Percentiles rank a stretch among this genome's conserved stretches.
Conservation (phyloP, 306 rosid species). For the Oemleria cerasiformis region DNA sequence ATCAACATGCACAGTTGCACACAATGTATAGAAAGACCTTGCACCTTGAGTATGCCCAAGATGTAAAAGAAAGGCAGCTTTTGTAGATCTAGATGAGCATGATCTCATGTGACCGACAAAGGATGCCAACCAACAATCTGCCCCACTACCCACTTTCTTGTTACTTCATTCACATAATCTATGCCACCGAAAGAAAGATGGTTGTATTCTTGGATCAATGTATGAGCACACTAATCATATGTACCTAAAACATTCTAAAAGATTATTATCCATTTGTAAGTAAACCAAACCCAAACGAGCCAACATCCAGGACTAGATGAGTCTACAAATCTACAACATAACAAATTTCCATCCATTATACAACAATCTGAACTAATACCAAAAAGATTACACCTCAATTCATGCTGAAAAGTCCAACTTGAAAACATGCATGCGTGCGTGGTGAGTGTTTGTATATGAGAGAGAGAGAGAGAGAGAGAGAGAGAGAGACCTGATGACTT, state of each 20-base stretch:
- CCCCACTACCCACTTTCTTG: neutral
- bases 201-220: neutral
- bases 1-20: no score
- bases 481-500: constrained; percentile 58
- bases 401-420: neutral
- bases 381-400: neutral
- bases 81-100: neutral
- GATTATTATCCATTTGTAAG: neutral
- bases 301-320: neutral
- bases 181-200: neutral
- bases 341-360: neutral
- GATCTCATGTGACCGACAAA: neutral
- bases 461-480: constrained; percentile 16
- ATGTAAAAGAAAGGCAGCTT: constrained; percentile 1
- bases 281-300: neutral
- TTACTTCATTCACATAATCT: neutral
- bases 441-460: neutral
- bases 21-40: neutral
- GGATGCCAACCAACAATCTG: no score
- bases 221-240: neutral
- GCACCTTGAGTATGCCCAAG: constrained; percentile 3
- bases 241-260: neutral
- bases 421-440: neutral
- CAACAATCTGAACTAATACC: neutral
- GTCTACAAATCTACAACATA: neutral